Conservation (phyloP, 768 basidiomycete genomes). For the Hygrocybe punicea region DNA sequence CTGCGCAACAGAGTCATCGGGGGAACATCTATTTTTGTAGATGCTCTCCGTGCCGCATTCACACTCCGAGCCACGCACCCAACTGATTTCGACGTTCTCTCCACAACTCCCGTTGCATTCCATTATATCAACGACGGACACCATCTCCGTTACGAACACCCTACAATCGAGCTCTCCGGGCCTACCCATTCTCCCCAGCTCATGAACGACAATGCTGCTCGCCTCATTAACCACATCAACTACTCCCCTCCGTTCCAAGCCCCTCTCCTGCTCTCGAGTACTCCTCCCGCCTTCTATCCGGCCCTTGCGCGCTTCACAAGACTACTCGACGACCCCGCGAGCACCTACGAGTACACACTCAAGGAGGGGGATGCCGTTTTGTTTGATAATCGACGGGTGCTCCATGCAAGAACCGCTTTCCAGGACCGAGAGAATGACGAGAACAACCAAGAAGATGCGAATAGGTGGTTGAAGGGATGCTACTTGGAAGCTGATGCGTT, state of each 20-base stretch:
- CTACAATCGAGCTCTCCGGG: conserved; percentile 66
- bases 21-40: conserved; percentile 84
- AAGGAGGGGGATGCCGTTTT: conserved; percentile 81
- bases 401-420: conserved; percentile 87
- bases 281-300: conserved; percentile 55
- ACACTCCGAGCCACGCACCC: conserved; percentile 47
- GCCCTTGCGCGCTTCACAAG: conserved; percentile 62
- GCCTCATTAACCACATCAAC: conserved; percentile 64
- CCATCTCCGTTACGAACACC: conserved; percentile 68
- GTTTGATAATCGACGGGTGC: conserved; percentile 87
- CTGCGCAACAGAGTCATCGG: conserved; percentile 80
- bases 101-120: conserved; percentile 68
- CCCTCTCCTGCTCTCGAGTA: conserved; percentile 51
- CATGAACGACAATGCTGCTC: conserved; percentile 1
- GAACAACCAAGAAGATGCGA: conserved; percentile 48
- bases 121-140: conserved; percentile 91
- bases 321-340: conserved; percentile 50
- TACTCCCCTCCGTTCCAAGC: conserved; percentile 97
- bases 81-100: conserved; percentile 55
- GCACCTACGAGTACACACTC: conserved; percentile 61
- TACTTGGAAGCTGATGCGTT: conserved; percentile 69
- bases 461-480: conserved; percentile 89
- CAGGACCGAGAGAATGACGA: conserved; percentile 47
- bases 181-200: conserved; percentile 1
- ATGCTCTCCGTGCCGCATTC: conserved; percentile 65